Percentiles rank a stretch among this genome's conserved stretches.
phyloP scores from a whole-genome alignment of 225 moss, liverwort and hornwort genomes.

The Polytrichum formosum region DNA sequence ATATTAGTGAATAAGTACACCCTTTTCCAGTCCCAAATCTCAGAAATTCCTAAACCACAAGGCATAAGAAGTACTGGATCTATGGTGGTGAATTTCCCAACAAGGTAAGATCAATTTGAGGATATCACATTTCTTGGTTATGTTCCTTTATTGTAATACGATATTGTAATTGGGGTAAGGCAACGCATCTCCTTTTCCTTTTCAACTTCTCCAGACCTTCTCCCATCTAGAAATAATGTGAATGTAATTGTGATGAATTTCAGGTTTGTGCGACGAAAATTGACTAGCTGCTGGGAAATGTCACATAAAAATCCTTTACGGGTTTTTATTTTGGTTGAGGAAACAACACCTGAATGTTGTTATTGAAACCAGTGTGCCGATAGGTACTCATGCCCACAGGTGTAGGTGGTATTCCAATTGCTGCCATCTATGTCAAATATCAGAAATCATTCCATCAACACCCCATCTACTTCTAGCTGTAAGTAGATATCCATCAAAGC shows the following conservation, averaged over 20 bases:
- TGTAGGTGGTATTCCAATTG: constrained; percentile 8
- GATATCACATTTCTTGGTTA: no score
- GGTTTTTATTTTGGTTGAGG: background rate
- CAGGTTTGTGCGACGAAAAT: background rate
- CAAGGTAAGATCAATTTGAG: no score
- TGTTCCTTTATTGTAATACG: no score
- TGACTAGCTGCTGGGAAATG: background rate
- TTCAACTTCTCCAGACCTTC: background rate
- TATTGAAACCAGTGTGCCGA: background rate
- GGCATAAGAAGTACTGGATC: background rate
- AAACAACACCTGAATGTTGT: constrained; percentile 34
- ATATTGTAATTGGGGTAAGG: no score
- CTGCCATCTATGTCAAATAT: constrained; percentile 19
- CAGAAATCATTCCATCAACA: background rate
- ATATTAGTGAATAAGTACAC: background rate
- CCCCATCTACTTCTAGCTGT: no score
- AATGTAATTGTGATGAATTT: background rate
- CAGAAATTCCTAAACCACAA: background rate
- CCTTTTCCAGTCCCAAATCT: background rate
- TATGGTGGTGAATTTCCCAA: background rate
- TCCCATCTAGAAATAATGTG: no score
- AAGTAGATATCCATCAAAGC: no score
- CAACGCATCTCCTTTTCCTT: background rate
- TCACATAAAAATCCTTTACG: background rate
- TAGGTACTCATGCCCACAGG: constrained; percentile 25